phyloP scores from a whole-genome alignment of 2,329 filamentous ascomycete genomes.

The Keithomyces neogunnii region DNA sequence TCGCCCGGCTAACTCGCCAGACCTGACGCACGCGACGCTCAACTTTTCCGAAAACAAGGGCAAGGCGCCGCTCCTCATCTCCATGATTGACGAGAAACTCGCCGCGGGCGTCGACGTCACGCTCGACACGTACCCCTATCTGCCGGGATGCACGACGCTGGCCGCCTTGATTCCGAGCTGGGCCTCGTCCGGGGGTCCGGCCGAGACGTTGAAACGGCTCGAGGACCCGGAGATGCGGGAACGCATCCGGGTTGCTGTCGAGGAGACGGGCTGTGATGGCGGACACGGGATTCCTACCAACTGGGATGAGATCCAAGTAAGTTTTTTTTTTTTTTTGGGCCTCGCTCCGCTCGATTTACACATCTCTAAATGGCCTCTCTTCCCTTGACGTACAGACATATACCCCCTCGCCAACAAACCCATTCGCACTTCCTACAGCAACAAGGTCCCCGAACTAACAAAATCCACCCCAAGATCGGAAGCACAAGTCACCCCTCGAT shows the following conservation, averaged over 20 bases:
- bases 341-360: neutral
- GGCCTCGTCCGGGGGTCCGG: slow-evolving; percentile 14
- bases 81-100: slow-evolving; percentile 14
- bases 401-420: no score
- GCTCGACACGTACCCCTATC: slow-evolving; percentile 16
- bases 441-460: neutral
- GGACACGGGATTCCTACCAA: slow-evolving; percentile 18
- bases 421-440: no score
- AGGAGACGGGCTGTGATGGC: slow-evolving; percentile 16
- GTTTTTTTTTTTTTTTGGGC: neutral
- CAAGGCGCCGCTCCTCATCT: slow-evolving; percentile 12
- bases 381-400: no score
- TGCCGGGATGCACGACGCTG: slow-evolving; percentile 15
- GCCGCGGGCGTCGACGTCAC: slow-evolving; percentile 13
- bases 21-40: slow-evolving; percentile 15
- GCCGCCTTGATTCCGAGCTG: slow-evolving; percentile 15
- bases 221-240: slow-evolving; percentile 11
- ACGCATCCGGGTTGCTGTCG: slow-evolving; percentile 14
- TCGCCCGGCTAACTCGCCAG: slow-evolving; percentile 5
- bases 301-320: slow-evolving; percentile 17
- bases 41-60: slow-evolving; percentile 17
- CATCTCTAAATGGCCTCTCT: no score
- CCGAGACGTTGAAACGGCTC: slow-evolving; percentile 13
- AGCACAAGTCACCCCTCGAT: slow-evolving; percentile 9
- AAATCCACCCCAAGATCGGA: slow-evolving; percentile 6